Conservation (phyloP, 192 early-diverging fungal genomes). For the Coemansia nantahalensis region DNA sequence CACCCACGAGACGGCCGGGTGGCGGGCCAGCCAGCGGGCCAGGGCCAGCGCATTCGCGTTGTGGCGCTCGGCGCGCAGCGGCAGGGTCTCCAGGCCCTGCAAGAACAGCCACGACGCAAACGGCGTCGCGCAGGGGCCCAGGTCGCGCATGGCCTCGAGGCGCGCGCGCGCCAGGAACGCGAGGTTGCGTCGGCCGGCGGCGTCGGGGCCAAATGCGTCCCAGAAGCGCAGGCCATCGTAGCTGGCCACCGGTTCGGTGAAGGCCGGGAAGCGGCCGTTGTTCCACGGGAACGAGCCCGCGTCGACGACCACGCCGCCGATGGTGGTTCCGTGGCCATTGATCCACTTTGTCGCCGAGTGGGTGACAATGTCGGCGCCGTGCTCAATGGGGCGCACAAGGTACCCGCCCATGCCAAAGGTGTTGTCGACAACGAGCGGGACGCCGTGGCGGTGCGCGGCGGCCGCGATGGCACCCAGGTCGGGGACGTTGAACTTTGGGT, state of each 20-base stretch:
- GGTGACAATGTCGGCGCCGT: slow-evolving; percentile 95
- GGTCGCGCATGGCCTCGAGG: slow-evolving; percentile 80
- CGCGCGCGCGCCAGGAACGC: slow-evolving; percentile 76
- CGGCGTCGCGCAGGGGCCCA: slow-evolving; percentile 83
- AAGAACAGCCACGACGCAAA: slow-evolving; percentile 85
- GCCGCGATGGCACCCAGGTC: slow-evolving; percentile 82
- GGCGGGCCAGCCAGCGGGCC: slow-evolving; percentile 73
- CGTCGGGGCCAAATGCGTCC: slow-evolving; percentile 78
- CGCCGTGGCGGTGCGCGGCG: slow-evolving; percentile 73
- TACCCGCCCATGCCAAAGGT: slow-evolving; percentile 93
- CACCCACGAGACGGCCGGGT: slow-evolving; percentile 79
- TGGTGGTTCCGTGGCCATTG: slow-evolving; percentile 85
- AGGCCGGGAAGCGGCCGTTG: slow-evolving; percentile 83
- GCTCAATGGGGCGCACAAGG: slow-evolving; percentile 78
- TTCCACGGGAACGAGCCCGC: slow-evolving; percentile 86
- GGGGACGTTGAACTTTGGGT: slow-evolving; percentile 86
- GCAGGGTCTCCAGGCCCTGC: slow-evolving; percentile 90
- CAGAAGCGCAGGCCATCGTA: slow-evolving; percentile 89
- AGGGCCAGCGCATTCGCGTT: slow-evolving; percentile 74
- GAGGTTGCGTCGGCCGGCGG: slow-evolving; percentile 55
- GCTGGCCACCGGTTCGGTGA: slow-evolving; percentile 73
- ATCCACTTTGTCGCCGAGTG: slow-evolving; percentile 96
- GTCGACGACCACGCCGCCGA: slow-evolving; percentile 90
- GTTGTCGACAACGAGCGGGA: slow-evolving; percentile 95
- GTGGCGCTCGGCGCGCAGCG: slow-evolving; percentile 85